These are phyloP conservation scores for Carpinus fangiana DNA, from an alignment of 306 rosid species.

Conservation along the genomic window DNA sequence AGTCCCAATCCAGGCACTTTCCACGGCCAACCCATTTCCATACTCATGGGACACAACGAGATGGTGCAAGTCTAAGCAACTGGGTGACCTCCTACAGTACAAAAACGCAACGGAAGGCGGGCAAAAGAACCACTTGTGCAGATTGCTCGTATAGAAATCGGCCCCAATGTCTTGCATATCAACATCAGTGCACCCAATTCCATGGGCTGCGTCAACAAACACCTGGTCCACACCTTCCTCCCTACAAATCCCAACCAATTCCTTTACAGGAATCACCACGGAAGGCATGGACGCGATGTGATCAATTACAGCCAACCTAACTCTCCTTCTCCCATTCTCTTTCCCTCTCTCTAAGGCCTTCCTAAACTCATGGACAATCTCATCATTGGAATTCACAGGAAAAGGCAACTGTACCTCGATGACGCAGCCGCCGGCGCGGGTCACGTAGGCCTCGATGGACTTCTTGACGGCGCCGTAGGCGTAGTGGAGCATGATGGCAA, in stretches of 20 bases:
- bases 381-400: conserved; percentile 71
- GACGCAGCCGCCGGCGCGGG: conserved; percentile 83
- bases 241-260: conserved; percentile 83
- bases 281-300: conserved; percentile 96
- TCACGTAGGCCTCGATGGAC: conserved; percentile 83
- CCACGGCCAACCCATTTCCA: conserved; percentile 88
- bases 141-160: conserved; percentile 89
- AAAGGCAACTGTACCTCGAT: conserved; percentile 86
- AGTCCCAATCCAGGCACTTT: conserved; percentile 98
- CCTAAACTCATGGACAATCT: conserved; percentile 66
- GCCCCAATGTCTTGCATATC: conserved; percentile 94
- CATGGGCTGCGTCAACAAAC: conserved; percentile 96
- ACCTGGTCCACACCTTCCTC: conserved; percentile 94
- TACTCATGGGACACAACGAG: conserved; percentile 97
- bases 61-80: conserved; percentile 66
- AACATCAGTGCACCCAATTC: conserved; percentile 77
- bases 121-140: conserved; percentile 97
- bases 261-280: conserved; percentile 79
- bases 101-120: conserved; percentile 90
- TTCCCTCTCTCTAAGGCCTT: conserved; percentile 73
- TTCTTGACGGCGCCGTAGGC: conserved; percentile 91
- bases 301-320: conserved; percentile 89
- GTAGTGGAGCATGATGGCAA: conserved; percentile 83
- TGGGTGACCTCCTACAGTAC: conserved; percentile 50
- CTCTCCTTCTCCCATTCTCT: conserved; percentile 67